Conservation (phyloP, 1,284 basidiomycete species). For the Thecaphora thlaspeos region DNA sequence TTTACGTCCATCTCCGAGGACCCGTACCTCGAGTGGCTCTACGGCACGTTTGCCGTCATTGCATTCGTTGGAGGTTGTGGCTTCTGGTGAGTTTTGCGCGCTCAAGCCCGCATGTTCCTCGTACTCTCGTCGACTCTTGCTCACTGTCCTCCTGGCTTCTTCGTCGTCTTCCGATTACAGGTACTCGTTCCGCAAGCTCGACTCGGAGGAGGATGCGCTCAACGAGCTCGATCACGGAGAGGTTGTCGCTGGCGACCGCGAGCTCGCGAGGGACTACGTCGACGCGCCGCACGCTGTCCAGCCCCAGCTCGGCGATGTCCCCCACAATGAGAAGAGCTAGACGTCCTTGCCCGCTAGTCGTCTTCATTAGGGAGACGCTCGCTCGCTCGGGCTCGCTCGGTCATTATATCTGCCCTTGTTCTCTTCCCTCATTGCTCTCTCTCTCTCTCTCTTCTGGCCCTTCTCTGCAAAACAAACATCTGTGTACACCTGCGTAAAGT, state of each 20-base stretch:
- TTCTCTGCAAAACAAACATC: no score
- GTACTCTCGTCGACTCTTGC: no score
- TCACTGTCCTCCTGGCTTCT: no score
- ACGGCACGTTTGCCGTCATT: conserved; percentile 62
- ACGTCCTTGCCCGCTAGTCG: no score
- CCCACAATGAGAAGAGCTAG: not conserved
- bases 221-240: conserved; percentile 40
- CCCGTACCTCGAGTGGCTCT: conserved; percentile 63
- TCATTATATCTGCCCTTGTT: no score
- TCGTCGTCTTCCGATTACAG: no score
- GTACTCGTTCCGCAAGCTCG: conserved; percentile 66
- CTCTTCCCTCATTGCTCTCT: no score
- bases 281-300: not conserved
- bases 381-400: no score
- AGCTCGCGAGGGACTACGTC: not conserved
- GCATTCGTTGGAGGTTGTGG: conserved; percentile 62
- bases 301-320: not conserved
- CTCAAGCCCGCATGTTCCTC: no score
- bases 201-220: conserved; percentile 64
- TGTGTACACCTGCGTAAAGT: no score
- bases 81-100: conserved; percentile 68
- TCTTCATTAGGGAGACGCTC: no score
- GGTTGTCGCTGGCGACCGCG: conserved; percentile 8
- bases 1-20: conserved; percentile 64
- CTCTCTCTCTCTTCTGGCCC: no score